phyloP scores from a whole-genome alignment of 306 rosid genomes.

The Begonia loranthoides region DNA sequence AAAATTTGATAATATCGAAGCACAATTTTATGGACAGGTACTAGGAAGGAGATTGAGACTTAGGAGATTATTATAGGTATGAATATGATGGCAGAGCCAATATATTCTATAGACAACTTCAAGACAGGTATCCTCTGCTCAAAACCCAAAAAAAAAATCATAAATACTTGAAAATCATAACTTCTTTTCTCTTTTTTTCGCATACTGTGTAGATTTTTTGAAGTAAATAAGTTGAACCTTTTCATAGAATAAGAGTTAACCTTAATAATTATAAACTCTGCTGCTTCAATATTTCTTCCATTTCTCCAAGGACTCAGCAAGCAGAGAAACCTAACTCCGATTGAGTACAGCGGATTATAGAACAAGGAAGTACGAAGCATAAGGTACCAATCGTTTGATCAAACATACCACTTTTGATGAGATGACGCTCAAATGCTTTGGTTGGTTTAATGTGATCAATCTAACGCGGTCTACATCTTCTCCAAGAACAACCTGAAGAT shows the following conservation, averaged over 20 bases:
- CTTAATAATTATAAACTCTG: constrained; percentile 68
- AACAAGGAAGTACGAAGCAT: not conserved
- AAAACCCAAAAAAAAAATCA: constrained; percentile 11
- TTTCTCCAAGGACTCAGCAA: constrained; percentile 66
- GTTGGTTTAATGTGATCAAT: constrained; percentile 66
- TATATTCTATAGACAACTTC: constrained; percentile 82
- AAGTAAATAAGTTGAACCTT: no score
- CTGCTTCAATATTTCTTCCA: constrained; percentile 75
- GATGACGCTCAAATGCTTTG: constrained; percentile 77
- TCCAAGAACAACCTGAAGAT: constrained; percentile 58
- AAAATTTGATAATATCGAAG: not conserved
- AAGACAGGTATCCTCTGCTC: constrained; percentile 77
- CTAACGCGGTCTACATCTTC: constrained; percentile 65
- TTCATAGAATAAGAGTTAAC: constrained; percentile 24
- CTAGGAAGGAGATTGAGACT: not conserved
- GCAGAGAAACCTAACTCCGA: constrained; percentile 51
- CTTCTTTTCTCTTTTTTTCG: no score
- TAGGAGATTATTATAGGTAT: constrained; percentile 36
- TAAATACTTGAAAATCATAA: no score
- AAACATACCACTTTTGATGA: constrained; percentile 47
- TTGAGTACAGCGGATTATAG: not conserved
- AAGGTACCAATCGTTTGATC: not conserved
- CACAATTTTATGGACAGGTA: not conserved
- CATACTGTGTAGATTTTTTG: no score
- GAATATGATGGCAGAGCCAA: constrained; percentile 89